phyloP scores from a whole-genome alignment of 2,329 filamentous ascomycete genomes.

The Colletotrichum coccodes region DNA sequence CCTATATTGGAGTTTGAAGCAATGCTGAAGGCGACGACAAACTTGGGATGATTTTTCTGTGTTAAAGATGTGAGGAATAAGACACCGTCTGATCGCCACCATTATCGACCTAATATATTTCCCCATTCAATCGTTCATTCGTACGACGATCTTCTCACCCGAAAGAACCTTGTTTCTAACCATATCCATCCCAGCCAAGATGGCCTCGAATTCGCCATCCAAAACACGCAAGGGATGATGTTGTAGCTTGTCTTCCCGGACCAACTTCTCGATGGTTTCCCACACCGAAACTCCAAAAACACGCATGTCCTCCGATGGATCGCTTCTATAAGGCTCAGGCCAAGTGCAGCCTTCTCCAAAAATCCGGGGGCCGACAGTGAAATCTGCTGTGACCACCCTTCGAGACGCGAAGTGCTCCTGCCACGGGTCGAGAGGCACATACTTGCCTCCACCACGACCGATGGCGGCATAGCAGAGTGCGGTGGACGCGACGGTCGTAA shows the following conservation, averaged over 20 bases:
- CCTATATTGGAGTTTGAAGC: too few relatives aligned
- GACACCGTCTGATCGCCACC: too few relatives aligned
- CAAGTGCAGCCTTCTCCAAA: slow-evolving; percentile 38
- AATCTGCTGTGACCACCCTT: slow-evolving; percentile 38
- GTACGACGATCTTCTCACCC: background rate
- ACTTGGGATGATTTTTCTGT: too few relatives aligned
- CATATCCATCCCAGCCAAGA: background rate
- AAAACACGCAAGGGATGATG: slow-evolving; percentile 26
- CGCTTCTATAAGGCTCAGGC: slow-evolving; percentile 35
- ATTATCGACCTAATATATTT: too few relatives aligned
- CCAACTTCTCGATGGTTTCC: slow-evolving; percentile 13
- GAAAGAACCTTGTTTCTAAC: background rate
- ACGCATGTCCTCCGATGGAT: slow-evolving; percentile 15
- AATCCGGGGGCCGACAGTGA: slow-evolving; percentile 40
- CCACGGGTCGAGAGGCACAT: slow-evolving; percentile 32
- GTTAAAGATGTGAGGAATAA: too few relatives aligned
- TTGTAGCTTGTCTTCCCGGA: slow-evolving; percentile 27
- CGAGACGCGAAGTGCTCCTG: background rate
- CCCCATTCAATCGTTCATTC: background rate
- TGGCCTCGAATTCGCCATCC: background rate
- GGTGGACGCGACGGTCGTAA: slow-evolving; percentile 40
- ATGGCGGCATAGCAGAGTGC: slow-evolving; percentile 39
- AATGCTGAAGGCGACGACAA: too few relatives aligned
- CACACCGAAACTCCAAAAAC: slow-evolving; percentile 22
- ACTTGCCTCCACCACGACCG: slow-evolving; percentile 36